Percentiles rank a stretch among this genome's conserved stretches.
These are phyloP conservation scores for Podospora appendiculata DNA, from an alignment of 495 filamentous ascomycete species.

Conservation along the genomic window DNA sequence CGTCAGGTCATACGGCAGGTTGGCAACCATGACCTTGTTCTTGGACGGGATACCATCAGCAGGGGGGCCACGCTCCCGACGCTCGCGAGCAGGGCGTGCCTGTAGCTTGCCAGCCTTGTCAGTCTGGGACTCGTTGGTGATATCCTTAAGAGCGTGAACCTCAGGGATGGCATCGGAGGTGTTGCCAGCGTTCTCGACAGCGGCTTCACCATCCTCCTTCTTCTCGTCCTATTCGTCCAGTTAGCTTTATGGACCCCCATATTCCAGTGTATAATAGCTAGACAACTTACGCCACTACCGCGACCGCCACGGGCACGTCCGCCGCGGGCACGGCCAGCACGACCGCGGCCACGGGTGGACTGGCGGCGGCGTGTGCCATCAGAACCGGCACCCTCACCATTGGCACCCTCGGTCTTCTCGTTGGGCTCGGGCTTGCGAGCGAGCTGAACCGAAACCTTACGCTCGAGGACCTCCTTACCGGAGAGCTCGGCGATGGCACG, in stretches of 20 bases:
- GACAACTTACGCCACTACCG: slow-evolving; percentile 51
- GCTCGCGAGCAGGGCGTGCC: slow-evolving; percentile 45
- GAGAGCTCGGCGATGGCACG: slow-evolving; percentile 90
- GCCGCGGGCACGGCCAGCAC: slow-evolving; percentile 64
- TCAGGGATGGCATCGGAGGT: slow-evolving; percentile 29
- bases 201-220: slow-evolving; percentile 42
- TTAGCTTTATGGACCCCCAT: not conserved
- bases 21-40: slow-evolving; percentile 99
- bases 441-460: slow-evolving; percentile 97
- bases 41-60: slow-evolving; percentile 97
- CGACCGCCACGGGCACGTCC: slow-evolving; percentile 69
- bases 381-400: slow-evolving; percentile 54
- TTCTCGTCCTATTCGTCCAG: slow-evolving; percentile 30
- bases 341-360: slow-evolving; percentile 60
- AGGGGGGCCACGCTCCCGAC: slow-evolving; percentile 83
- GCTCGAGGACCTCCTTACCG: slow-evolving; percentile 91
- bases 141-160: slow-evolving; percentile 45
- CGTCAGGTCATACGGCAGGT: slow-evolving; percentile 93
- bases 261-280: not conserved
- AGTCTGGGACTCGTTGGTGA: slow-evolving; percentile 39
- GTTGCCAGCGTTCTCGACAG: slow-evolving; percentile 39
- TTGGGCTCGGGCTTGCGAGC: slow-evolving; percentile 92
- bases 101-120: slow-evolving; percentile 41
- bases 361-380: slow-evolving; percentile 74
- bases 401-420: slow-evolving; percentile 64